A percentile compares a stretch with the other conserved stretches of the same genome.
Conservation (phyloP, 106 monocot genomes). For the Posidonia australis region DNA sequence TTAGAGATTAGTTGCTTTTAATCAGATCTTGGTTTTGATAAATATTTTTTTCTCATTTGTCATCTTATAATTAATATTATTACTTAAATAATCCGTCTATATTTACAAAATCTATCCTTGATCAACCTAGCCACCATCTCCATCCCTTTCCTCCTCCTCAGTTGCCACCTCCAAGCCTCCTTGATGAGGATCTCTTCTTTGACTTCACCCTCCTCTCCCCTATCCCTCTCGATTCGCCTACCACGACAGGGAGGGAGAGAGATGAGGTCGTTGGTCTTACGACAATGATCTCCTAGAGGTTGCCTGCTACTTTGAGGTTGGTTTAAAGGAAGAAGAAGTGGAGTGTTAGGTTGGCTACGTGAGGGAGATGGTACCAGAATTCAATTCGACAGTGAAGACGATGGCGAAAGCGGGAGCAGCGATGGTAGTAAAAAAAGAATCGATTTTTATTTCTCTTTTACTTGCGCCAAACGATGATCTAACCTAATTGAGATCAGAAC, state of each 20-base stretch:
- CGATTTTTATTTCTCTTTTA: too few relatives aligned
- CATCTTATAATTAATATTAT: too few relatives aligned
- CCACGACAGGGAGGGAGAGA: too few relatives aligned
- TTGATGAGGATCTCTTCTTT: conserved; percentile 83
- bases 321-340: conserved; percentile 85
- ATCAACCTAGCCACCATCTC: neutral
- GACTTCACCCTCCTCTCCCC: conserved; percentile 61
- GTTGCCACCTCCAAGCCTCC: conserved; percentile 18
- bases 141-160: conserved; percentile 1
- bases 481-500: neutral
- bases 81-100: too few relatives aligned
- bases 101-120: too few relatives aligned
- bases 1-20: too few relatives aligned
- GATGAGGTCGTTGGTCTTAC: too few relatives aligned
- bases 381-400: neutral
- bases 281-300: neutral
- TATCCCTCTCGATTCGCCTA: neutral
- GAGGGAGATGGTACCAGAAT: conserved; percentile 20
- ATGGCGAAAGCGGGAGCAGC: too few relatives aligned
- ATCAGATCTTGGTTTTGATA: too few relatives aligned
- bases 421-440: too few relatives aligned
- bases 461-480: too few relatives aligned
- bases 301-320: conserved; percentile 18
- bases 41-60: too few relatives aligned
- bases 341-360: conserved; percentile 72